Evolutionary conservation across 257 asterid genomes (phyloP).

Genomic region (Verbena officinalis): DNA sequence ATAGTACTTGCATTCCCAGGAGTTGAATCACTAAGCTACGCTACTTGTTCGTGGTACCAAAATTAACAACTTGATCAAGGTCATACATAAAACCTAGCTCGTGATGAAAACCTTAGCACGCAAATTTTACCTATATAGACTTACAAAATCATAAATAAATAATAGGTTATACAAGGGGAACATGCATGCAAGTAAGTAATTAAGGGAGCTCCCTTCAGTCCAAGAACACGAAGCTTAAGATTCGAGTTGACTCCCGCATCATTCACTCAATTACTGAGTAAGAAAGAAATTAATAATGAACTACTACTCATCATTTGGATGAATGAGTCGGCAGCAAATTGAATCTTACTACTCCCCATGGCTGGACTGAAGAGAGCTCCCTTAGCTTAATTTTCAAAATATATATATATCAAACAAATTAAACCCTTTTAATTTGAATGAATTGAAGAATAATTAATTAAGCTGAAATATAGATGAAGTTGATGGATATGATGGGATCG

Average conservation of each 20-base stretch:
- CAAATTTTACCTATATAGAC: background rate
- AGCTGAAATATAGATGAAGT: too few species aligned
- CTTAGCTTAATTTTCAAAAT: conserved; percentile 25
- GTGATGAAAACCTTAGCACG: background rate
- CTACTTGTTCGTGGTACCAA: too few species aligned
- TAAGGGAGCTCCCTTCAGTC: conserved; percentile 99
- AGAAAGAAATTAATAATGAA: too few species aligned
- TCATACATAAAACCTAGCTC: too few species aligned
- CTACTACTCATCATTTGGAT: conserved; percentile 57
- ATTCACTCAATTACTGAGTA: conserved; percentile 66
- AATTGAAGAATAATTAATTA: too few species aligned
- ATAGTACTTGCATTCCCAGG: too few species aligned
- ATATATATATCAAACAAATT: too few species aligned
- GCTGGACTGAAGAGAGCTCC: conserved; percentile 86
- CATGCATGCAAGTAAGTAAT: too few species aligned
- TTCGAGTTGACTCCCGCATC: conserved; percentile 76
- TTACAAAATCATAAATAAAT: background rate
- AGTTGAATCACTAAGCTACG: too few species aligned
- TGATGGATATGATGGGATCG: too few species aligned
- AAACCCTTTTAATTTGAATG: background rate
- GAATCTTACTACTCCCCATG: conserved; percentile 53
- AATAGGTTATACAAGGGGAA: too few species aligned
- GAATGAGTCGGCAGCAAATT: conserved; percentile 91
- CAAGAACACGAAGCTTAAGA: conserved; percentile 72
- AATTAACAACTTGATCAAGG: too few species aligned